phyloP scores from a whole-genome alignment of 306 rosid genomes.

The Calophaca sinica region DNA sequence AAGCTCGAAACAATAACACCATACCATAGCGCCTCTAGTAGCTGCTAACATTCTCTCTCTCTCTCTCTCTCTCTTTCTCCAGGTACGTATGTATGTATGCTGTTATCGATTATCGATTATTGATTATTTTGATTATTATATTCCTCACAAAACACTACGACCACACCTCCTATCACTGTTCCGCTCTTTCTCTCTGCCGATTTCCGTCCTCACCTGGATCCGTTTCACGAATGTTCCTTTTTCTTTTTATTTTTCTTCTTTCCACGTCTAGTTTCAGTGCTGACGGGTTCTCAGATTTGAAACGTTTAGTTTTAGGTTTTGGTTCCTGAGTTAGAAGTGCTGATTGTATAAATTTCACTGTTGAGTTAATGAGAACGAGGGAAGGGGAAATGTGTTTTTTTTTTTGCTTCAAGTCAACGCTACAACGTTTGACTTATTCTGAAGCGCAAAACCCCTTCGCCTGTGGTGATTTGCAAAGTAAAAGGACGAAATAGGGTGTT shows the following conservation, averaged over 20 bases:
- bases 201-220: no score
- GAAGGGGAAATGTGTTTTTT: neutral
- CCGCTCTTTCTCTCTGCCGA: no score
- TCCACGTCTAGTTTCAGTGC: no score
- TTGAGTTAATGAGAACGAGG: neutral
- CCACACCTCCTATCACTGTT: no score
- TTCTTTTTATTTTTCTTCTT: no score
- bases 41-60: neutral
- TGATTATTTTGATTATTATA: no score
- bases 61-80: neutral
- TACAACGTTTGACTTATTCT: neutral
- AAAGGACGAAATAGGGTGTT: neutral
- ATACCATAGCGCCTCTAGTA: no score
- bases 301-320: neutral
- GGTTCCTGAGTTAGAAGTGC: no score
- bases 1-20: no score
- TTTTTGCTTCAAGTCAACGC: constrained; percentile 44
- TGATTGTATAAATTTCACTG: constrained; percentile 7
- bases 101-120: no score
- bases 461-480: neutral
- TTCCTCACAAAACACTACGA: no score
- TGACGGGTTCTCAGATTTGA: neutral
- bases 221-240: no score
- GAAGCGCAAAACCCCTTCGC: neutral
- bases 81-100: neutral